These are phyloP conservation scores for Dicorynia guianensis DNA, from an alignment of 306 rosid genomes.

Conservation along the genomic window DNA sequence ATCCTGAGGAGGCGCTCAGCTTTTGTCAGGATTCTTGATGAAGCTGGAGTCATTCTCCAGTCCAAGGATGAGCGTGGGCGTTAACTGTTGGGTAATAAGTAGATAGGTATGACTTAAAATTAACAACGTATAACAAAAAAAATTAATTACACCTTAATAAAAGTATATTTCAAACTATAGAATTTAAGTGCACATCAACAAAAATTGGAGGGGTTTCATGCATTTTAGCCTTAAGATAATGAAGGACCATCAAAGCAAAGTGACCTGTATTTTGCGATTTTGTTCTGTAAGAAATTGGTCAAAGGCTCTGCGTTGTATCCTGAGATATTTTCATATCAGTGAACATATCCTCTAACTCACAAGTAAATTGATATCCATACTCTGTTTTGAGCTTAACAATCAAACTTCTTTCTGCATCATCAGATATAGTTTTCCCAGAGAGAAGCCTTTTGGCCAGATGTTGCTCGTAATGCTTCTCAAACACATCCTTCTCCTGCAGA, in stretches of 20 bases:
- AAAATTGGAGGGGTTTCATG: too few relatives aligned
- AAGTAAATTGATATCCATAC: slow-evolving; percentile 67
- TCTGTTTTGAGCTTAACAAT: slow-evolving; percentile 68
- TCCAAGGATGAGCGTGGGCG: too few relatives aligned
- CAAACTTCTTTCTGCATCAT: slow-evolving; percentile 67
- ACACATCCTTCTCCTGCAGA: slow-evolving; percentile 66
- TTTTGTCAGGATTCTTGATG: too few relatives aligned
- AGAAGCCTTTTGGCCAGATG: slow-evolving; percentile 67
- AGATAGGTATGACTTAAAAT: too few relatives aligned
- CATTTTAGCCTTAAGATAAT: too few relatives aligned
- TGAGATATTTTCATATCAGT: slow-evolving; percentile 21
- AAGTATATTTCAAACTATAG: too few relatives aligned
- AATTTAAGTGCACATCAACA: too few relatives aligned
- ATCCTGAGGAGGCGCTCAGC: too few relatives aligned
- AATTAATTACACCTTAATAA: too few relatives aligned
- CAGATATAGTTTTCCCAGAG: slow-evolving; percentile 57
- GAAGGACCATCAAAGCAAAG: slow-evolving; percentile 36
- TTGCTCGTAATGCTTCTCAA: slow-evolving; percentile 66
- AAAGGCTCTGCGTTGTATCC: slow-evolving; percentile 42
- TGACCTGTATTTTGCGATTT: slow-evolving; percentile 42
- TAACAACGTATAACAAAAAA: too few relatives aligned
- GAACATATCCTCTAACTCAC: slow-evolving; percentile 60
- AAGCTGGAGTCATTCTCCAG: too few relatives aligned
- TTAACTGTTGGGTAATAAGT: too few relatives aligned
- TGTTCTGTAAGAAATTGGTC: slow-evolving; percentile 41